Conservation (phyloP, 768 basidiomycete species). For the Leccinum subgranulosum region DNA sequence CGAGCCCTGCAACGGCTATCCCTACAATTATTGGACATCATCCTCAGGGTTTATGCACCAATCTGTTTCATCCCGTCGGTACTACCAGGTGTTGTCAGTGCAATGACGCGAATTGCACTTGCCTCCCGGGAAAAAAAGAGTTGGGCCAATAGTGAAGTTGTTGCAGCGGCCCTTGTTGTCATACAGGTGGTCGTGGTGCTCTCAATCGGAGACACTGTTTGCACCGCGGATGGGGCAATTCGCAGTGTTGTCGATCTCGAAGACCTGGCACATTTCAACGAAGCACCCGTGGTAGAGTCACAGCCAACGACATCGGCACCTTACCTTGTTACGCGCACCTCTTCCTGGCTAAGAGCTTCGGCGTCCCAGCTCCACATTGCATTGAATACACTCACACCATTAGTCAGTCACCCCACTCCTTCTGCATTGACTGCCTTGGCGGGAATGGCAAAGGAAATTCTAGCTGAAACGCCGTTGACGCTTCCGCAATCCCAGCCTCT, state of each 20-base stretch:
- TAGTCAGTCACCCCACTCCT: conserved; percentile 70
- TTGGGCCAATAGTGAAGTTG: conserved; percentile 72
- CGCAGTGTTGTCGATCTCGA: conserved; percentile 56
- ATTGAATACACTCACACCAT: conserved; percentile 67
- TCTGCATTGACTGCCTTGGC: conserved; percentile 58
- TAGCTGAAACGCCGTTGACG: conserved; percentile 55
- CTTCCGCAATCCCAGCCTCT: conserved; percentile 67
- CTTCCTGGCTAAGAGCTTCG: conserved; percentile 79
- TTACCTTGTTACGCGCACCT: conserved; percentile 56
- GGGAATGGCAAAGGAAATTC: conserved; percentile 50
- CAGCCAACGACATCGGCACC: conserved; percentile 31
- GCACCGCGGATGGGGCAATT: conserved; percentile 57
- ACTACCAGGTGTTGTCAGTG: conserved; percentile 80
- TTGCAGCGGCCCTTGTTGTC: conserved; percentile 54
- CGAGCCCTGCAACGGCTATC: conserved; percentile 62
- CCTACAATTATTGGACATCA: conserved; percentile 51
- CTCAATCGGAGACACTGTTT: conserved; percentile 67
- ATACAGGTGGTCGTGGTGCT: conserved; percentile 53
- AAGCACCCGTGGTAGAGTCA: conserved; percentile 9
- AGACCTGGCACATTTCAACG: conserved; percentile 46
- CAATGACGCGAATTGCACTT: conserved; percentile 68
- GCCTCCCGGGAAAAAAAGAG: conserved; percentile 52
- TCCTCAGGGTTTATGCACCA: conserved; percentile 49
- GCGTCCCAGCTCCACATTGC: conserved; percentile 82
- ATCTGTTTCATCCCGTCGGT: conserved; percentile 61